Evolutionary conservation across 768 basidiomycete species (phyloP), one percentile per base, ranked within the genome.

Genomic region (Russula ochroleuca): DNA sequence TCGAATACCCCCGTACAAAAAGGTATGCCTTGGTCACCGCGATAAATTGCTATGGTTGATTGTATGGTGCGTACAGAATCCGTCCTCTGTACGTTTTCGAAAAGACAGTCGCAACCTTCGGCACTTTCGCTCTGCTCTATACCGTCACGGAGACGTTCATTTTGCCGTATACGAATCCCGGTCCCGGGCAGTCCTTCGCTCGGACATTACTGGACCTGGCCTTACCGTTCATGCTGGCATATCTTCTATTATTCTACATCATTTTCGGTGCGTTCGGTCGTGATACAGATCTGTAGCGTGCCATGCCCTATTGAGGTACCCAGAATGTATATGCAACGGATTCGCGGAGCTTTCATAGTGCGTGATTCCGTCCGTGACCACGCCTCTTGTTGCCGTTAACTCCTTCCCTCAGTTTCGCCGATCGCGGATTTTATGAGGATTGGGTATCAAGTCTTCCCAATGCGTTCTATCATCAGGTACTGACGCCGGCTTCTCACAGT

Each of bases 351-450:
- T 96, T 47, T 92, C 92, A 7, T 88, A 83, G 92, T 93, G 69
- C 71, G 86, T 73, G 5, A 11, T 23, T 40, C 40, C 31, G 14
- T n/a, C 17, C 17, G 53, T 19, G 38, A 9, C 31, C 31, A n/a
- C 61, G 4, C 19, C 23, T 19, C 10, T 35, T 35, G 35, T 5
- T 41, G 13, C 49, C 40, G 31, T 51, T 59, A 14, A 52, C 15
- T 2, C 19, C n/a, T 40, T 49, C 51, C 43, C 62, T 48, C 66
- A 93, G 92, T 73, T 99, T 99, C 71, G 92, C 93, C n/a, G 96
- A 99, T 73, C 81, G 96, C 51, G 89, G 93, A 68, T 99, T 98
- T 74, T 99, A 98, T 72, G 92, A 94, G 75, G 96, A 97, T 73
- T 98, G 95, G 92, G 88, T 88, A 73, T 31, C 77, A 35, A 4